Evolutionary conservation across 2,329 filamentous ascomycete species (phyloP), one percentile per base, ranked within the genome.

Genomic region (Fusarium sp.): DNA sequence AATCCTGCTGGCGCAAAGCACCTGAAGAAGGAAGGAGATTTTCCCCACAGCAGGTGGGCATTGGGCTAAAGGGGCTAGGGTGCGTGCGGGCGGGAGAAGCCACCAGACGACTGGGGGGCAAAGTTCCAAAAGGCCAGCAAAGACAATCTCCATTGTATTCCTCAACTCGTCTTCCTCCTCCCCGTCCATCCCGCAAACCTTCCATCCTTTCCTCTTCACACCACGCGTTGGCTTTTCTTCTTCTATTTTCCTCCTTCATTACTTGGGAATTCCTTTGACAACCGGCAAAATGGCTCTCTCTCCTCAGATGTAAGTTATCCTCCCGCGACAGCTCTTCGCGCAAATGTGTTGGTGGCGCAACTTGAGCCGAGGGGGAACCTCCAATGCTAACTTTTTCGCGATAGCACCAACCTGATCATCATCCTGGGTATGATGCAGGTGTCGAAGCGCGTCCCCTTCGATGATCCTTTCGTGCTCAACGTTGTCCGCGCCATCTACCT

Each of bases 401-500:
- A 77, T 84, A 97, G 95, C 81, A 94, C 94, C 84, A 98, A 98
- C 90, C 89, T 98, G 84, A 88, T 94, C 87, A 95, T 98, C 92
- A 95, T 97, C 87, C 91, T 98, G 79, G 94, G 94, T 83, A 97
- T 98, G 93, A 98, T 98, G 95, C 96, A 98, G 89, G 93, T 97
- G 72, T 94, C 95, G 79, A 98, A 98, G 91, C 94, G 93, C 85
- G 92, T 99, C 72, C 95, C 95, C 58, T 98, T 98, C 81, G 96
- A 98, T 33, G 93, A 98, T 82, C 95, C 89, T 52, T 84, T 85
- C 56, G 86, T 89, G 22, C 88, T 91, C 77, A 90, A 89, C 82
- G 79, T 84, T 35, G 87, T 89, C 77, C 89, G 89, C 78, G 88
- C 84, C 56, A 77, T 87, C 72, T 91, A 91, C 81, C 80, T 88